phyloP scores from a whole-genome alignment of 2,329 filamentous ascomycete genomes.

The Diaporthe caulivora region DNA sequence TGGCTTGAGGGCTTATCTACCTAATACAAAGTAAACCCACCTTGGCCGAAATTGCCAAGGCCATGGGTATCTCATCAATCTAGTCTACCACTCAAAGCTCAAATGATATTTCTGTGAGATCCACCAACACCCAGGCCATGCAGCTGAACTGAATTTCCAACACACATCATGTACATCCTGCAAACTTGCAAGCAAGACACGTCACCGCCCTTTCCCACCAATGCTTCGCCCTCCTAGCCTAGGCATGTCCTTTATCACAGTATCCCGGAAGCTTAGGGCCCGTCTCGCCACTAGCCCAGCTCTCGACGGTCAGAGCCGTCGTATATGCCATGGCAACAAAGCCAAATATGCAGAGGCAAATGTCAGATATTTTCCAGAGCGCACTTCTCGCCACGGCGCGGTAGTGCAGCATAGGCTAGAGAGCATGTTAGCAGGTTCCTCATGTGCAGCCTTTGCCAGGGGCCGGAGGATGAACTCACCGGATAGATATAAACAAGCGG shows the following conservation, averaged over 20 bases:
- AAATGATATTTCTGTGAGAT: slow-evolving; percentile 4
- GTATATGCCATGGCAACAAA: slow-evolving; percentile 92
- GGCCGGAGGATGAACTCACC: slow-evolving; percentile 67
- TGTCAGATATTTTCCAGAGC: slow-evolving; percentile 78
- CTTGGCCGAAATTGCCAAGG: not conserved
- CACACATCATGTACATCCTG: slow-evolving; percentile 11
- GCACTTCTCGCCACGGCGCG: slow-evolving; percentile 79
- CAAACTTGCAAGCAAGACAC: slow-evolving; percentile 23
- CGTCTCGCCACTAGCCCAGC: slow-evolving; percentile 77
- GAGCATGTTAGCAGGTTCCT: slow-evolving; percentile 47
- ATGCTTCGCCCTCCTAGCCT: slow-evolving; percentile 4
- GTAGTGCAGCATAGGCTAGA: slow-evolving; percentile 89
- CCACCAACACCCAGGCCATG: slow-evolving; percentile 34
- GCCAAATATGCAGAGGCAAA: slow-evolving; percentile 84
- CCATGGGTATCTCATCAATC: slow-evolving; percentile 31
- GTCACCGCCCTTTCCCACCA: not conserved
- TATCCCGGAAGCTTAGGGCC: slow-evolving; percentile 63
- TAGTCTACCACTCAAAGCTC: slow-evolving; percentile 28
- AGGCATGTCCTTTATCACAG: slow-evolving; percentile 59
- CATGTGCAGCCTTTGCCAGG: not conserved
- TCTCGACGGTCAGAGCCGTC: slow-evolving; percentile 85
- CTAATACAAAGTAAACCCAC: not conserved
- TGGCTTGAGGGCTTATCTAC: not conserved
- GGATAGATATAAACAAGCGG: slow-evolving; percentile 98
- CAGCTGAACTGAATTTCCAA: slow-evolving; percentile 27